phyloP scores from a whole-genome alignment of 116 monocot species.

The Iris pallida region DNA sequence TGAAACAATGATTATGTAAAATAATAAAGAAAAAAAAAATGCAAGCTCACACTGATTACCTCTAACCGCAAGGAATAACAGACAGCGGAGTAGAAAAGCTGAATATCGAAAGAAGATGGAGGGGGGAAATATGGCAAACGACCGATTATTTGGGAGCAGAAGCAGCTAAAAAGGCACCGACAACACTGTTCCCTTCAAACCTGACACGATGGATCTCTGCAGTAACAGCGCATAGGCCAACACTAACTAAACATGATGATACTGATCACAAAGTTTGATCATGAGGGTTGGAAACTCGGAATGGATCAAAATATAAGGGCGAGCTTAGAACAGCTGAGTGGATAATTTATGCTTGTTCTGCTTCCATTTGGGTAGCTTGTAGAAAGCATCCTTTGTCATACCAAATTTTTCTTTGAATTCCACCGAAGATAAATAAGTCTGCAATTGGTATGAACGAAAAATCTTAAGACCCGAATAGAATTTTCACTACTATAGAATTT shows the following conservation, averaged over 20 bases:
- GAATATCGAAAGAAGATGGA: no score
- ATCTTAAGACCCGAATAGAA: background rate
- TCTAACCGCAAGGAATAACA: no score
- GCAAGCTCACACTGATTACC: no score
- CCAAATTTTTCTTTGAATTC: slow-evolving; percentile 23
- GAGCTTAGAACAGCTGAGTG: background rate
- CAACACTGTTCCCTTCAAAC: background rate
- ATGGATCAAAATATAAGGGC: background rate
- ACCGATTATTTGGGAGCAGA: background rate
- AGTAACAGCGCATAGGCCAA: background rate
- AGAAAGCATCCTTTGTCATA: slow-evolving; percentile 21
- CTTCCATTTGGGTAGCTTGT: slow-evolving; percentile 20
- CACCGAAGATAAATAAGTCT: slow-evolving; percentile 23
- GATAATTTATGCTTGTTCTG: slow-evolving; percentile 21
- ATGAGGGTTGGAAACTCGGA: background rate
- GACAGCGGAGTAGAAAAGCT: no score
- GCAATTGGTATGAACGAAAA: background rate
- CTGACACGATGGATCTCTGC: background rate
- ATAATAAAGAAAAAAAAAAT: no score
- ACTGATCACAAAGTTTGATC: background rate
- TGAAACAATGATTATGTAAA: no score
- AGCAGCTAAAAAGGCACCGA: background rate
- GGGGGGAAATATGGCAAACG: background rate
- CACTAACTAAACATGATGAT: background rate
- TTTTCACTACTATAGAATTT: background rate